phyloP scores from a whole-genome alignment of 805 yeast species.

The Suhomyces faveliae region DNA sequence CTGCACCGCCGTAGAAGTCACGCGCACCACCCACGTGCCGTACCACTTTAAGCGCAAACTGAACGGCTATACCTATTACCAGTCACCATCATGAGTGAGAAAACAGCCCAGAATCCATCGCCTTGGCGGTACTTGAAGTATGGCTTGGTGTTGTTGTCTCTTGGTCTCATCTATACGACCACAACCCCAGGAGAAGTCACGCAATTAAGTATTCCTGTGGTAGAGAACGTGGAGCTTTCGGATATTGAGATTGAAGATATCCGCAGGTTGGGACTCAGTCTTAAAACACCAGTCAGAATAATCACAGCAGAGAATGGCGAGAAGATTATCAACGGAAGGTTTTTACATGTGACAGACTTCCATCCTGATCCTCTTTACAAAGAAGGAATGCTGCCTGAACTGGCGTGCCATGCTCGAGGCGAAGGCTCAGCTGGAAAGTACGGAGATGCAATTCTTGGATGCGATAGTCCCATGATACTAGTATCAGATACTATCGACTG shows the following conservation, averaged over 20 bases:
- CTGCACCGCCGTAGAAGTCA: not conserved
- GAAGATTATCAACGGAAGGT: constrained; percentile 62
- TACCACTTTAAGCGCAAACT: not conserved
- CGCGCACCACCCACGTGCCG: not conserved
- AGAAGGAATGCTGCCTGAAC: constrained; percentile 48
- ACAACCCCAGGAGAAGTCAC: not conserved
- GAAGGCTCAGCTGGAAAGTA: constrained; percentile 58
- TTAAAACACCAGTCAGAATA: constrained; percentile 28
- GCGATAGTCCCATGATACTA: constrained; percentile 69
- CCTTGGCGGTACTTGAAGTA: not conserved
- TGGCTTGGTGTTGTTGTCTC: not conserved
- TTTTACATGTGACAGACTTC: constrained; percentile 81
- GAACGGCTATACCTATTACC: not conserved
- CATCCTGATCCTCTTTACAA: constrained; percentile 76
- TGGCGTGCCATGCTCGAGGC: constrained; percentile 56
- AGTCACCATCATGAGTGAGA: not conserved
- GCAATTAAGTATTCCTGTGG: not conserved
- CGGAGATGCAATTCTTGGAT: constrained; percentile 75
- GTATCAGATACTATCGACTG: constrained; percentile 65
- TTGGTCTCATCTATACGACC: not conserved
- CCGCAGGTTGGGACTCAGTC: constrained; percentile 31
- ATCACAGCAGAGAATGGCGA: constrained; percentile 21
- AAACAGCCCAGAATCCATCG: not conserved
- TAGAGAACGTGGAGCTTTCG: not conserved
- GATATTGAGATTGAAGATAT: constrained; percentile 5